Percentiles rank a stretch among this genome's conserved stretches.
phyloP scores from a whole-genome alignment of 495 filamentous ascomycete genomes.

The Neurospora sublineolata region DNA sequence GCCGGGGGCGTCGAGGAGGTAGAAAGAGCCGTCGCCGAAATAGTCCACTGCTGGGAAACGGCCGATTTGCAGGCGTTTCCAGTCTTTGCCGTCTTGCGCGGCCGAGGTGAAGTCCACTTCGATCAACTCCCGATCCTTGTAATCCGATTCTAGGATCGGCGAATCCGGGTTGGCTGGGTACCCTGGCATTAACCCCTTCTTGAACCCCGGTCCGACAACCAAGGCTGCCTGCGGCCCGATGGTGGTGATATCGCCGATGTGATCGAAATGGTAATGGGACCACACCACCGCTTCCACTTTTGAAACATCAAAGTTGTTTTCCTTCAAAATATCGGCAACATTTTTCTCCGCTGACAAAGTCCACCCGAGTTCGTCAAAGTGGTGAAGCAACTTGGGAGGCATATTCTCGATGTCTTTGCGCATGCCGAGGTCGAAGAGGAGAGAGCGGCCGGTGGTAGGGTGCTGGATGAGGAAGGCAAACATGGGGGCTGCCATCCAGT shows the following conservation, averaged over 20 bases:
- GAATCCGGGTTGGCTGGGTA: constrained; percentile 37
- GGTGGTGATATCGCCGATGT: constrained; percentile 41
- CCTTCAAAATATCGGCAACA: constrained; percentile 39
- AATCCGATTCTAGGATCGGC: constrained; percentile 33
- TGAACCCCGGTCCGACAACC: constrained; percentile 48
- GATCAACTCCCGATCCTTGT: constrained; percentile 25
- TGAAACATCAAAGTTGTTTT: constrained; percentile 30
- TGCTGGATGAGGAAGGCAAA: constrained; percentile 48
- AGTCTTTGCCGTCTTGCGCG: neutral
- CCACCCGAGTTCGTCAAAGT: constrained; percentile 12
- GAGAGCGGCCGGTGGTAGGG: constrained; percentile 24
- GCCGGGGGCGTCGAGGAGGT: constrained; percentile 45
- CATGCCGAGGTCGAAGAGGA: constrained; percentile 50
- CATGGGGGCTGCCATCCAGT: constrained; percentile 28
- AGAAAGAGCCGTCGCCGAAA: constrained; percentile 49
- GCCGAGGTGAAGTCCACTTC: constrained; percentile 34
- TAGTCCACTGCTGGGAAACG: constrained; percentile 45
- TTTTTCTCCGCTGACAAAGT: constrained; percentile 32
- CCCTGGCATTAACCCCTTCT: constrained; percentile 32
- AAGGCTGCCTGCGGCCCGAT: constrained; percentile 41
- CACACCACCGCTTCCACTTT: constrained; percentile 48
- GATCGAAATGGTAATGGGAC: constrained; percentile 52
- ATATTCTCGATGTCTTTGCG: constrained; percentile 39
- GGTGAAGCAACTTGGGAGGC: constrained; percentile 21
- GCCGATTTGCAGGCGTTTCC: constrained; percentile 29